Percentiles rank a stretch among this genome's conserved stretches.
Conservation (phyloP, 768 basidiomycete genomes). For the Rhizopogon vinicolor region DNA sequence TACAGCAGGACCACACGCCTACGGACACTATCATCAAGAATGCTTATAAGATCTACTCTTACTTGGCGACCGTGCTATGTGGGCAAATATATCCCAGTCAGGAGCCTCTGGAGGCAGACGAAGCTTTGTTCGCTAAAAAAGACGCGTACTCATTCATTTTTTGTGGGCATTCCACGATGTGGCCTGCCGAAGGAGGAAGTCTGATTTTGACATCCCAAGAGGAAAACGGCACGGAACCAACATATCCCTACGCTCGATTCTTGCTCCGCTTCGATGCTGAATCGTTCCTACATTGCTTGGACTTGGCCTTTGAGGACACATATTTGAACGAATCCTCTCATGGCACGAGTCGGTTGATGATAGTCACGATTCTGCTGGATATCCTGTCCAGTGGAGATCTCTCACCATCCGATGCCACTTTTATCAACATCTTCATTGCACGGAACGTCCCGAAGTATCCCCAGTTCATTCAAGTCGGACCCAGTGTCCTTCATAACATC, state of each 20-base stretch:
- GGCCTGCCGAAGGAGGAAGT: slow-evolving; percentile 75
- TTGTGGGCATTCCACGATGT: slow-evolving; percentile 70
- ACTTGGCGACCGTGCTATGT: slow-evolving; percentile 73
- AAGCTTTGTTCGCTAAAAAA: slow-evolving; percentile 64
- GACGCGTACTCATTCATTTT: slow-evolving; percentile 83
- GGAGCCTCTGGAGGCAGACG: slow-evolving; percentile 58
- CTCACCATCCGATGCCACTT: slow-evolving; percentile 61
- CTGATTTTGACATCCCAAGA: slow-evolving; percentile 74
- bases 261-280: slow-evolving; percentile 89
- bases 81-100: slow-evolving; percentile 87
- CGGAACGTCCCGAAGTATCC: slow-evolving; percentile 96
- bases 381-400: slow-evolving; percentile 54
- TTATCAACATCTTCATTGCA: slow-evolving; percentile 93
- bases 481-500: slow-evolving; percentile 63
- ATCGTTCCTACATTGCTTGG: slow-evolving; percentile 88
- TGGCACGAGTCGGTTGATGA: slow-evolving; percentile 68
- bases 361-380: slow-evolving; percentile 83
- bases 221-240: slow-evolving; percentile 71
- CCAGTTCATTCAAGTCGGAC: slow-evolving; percentile 59
- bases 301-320: slow-evolving; percentile 91
- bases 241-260: slow-evolving; percentile 85
- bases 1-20: slow-evolving; percentile 13
- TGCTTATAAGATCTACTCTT: slow-evolving; percentile 91
- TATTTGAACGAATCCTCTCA: slow-evolving; percentile 79
- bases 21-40: slow-evolving; percentile 61